Base-by-base conservation (phyloP, 2,329 filamentous ascomycete genomes). In the Xylariales sp. region DNA sequence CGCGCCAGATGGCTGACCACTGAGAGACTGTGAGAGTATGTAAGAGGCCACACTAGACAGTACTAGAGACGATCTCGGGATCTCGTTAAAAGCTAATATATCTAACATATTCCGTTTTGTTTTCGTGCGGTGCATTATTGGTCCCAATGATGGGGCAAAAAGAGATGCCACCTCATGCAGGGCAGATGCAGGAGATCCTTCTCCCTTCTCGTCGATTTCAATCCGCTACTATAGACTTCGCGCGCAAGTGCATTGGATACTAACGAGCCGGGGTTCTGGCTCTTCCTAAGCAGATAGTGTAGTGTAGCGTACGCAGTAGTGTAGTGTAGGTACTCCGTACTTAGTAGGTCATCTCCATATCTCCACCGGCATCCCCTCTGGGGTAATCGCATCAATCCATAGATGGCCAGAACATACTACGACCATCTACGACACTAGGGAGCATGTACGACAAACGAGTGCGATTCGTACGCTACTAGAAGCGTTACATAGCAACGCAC, bases 31-130 rank as follows among this genome's bases (percentile, higher is more conserved):
- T 50, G 8, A 9, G 14, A 46, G 61, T 56, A 56, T 23, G 62
- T 50, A 62, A 57, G 23, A 23, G 23, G 23, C 23, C 23, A 23
- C 23, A 23, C 23, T 23, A 48, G 43, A 34, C 34, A 43, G 54
- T 48, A 59, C 66, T 66, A 62, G 48, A 68, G 32, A 46, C 32
- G 14, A 50, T 46, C 34, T 59, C 63, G 58, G 62, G 36, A 59
- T 52, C 32, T 55, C 45, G 52, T 62, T 48, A 9, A 41, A 41
- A 55, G 32, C 43, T 65, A 66, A 62, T 52, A 49, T 34, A 61
- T 66, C 63, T 66, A 59, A 61, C 64, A 56, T 65, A 30, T 66
- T 69, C 67, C 67, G 67, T 69, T 69, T 69, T 69, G 63, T 69
- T 69, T 69, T 69, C 67, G 67, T 69, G 23, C 45, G 28, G 50